Conservation (phyloP, 164 flowering plant genomes). For the Magnolia changhungtana region DNA sequence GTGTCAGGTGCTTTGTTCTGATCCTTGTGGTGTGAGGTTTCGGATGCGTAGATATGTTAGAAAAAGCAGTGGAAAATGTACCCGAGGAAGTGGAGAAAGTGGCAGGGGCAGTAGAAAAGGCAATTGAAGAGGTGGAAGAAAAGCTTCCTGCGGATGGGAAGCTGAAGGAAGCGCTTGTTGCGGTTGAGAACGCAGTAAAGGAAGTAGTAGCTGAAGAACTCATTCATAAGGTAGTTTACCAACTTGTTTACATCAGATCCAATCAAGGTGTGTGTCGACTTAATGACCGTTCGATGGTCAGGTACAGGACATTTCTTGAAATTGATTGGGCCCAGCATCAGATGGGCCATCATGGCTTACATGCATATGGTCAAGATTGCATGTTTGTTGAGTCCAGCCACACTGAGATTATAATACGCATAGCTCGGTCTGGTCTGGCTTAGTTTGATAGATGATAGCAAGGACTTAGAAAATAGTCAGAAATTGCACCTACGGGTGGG, state of each 20-base stretch:
- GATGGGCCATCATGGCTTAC: too few species aligned
- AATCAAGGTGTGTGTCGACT: too few species aligned
- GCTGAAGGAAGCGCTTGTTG: constrained; percentile 23
- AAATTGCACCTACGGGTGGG: too few species aligned
- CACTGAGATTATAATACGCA: too few species aligned
- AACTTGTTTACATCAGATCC: neutral
- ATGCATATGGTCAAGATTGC: too few species aligned
- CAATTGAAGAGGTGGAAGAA: constrained; percentile 22
- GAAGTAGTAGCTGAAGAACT: constrained; percentile 20
- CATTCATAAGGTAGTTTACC: constrained; percentile 29
- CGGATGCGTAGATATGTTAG: constrained; percentile 27
- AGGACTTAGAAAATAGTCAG: too few species aligned
- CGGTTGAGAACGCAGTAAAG: constrained; percentile 21
- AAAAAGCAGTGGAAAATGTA: constrained; percentile 6
- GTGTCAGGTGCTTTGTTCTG: neutral
- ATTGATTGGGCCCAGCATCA: too few species aligned
- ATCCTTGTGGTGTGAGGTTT: neutral
- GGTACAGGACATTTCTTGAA: too few species aligned
- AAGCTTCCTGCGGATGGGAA: constrained; percentile 24
- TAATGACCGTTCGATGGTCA: too few species aligned
- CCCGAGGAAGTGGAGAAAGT: constrained; percentile 25
- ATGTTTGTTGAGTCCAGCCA: too few species aligned
- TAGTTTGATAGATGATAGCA: too few species aligned
- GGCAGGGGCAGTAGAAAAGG: constrained; percentile 28
- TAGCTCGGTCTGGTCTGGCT: too few species aligned